phyloP scores from a whole-genome alignment of 495 filamentous ascomycete species.

The Aspergillus coremiiformis region DNA sequence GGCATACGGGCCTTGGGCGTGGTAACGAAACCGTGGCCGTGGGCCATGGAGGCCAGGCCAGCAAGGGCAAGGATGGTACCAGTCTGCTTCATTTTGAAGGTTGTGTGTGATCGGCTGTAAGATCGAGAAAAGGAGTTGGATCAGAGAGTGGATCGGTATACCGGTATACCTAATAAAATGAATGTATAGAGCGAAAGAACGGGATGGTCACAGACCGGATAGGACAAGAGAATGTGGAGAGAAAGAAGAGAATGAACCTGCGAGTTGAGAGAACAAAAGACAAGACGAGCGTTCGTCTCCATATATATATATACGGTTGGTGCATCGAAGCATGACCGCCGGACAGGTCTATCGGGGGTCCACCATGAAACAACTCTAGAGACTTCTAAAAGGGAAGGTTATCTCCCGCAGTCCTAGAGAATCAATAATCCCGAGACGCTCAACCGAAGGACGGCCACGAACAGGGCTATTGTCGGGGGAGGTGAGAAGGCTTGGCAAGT shows the following conservation, averaged over 20 bases:
- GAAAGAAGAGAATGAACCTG: conserved; percentile 16
- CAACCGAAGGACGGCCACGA: background rate
- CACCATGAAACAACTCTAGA: conserved; percentile 12
- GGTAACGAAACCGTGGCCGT: conserved; percentile 57
- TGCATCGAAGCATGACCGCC: background rate
- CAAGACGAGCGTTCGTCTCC: conserved; percentile 13
- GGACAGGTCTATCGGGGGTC: conserved; percentile 6
- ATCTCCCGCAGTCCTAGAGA: background rate
- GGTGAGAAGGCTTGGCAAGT: background rate
- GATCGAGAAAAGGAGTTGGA: conserved; percentile 6
- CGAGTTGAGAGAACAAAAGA: conserved; percentile 12
- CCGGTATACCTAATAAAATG: conserved; percentile 25
- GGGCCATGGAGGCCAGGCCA: conserved; percentile 44
- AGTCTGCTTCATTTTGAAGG: conserved; percentile 31
- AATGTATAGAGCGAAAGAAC: conserved; percentile 20
- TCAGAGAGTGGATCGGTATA: conserved; percentile 28
- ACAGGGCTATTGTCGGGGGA: background rate
- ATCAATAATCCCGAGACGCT: background rate
- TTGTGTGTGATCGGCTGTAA: conserved; percentile 1
- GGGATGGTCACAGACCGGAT: conserved; percentile 32
- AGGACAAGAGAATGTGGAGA: conserved; percentile 22
- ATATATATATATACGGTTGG: conserved; percentile 4
- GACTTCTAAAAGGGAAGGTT: background rate
- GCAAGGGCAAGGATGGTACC: conserved; percentile 33
- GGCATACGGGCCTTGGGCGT: conserved; percentile 52